Conservation (phyloP, 2,329 filamentous ascomycete genomes). For the Exophiala alcalophila region DNA sequence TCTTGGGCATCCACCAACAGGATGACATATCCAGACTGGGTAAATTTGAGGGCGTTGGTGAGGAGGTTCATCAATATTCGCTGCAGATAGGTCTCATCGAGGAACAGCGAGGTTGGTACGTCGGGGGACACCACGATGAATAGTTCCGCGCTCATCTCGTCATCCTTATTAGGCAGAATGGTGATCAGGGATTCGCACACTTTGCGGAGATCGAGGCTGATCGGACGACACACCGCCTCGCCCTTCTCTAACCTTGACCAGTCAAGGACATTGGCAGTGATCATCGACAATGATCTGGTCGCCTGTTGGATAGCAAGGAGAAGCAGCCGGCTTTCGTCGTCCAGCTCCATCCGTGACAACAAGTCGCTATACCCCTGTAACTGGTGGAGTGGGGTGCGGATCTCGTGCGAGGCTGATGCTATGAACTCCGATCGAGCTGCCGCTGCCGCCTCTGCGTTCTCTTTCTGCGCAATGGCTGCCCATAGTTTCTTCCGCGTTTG, state of each 20-base stretch:
- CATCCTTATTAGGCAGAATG: slow-evolving; percentile 36
- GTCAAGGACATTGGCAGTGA: slow-evolving; percentile 39
- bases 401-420: slow-evolving; percentile 38
- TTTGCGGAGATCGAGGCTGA: slow-evolving; percentile 33
- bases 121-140: slow-evolving; percentile 35
- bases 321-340: slow-evolving; percentile 34
- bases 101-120: slow-evolving; percentile 34
- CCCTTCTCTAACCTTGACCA: slow-evolving; percentile 39
- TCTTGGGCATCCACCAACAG: slow-evolving; percentile 53
- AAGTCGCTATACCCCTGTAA: slow-evolving; percentile 39
- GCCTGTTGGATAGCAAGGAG: slow-evolving; percentile 37
- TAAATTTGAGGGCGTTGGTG: slow-evolving; percentile 38
- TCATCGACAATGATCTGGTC: slow-evolving; percentile 37
- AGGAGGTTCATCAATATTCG: slow-evolving; percentile 47
- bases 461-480: slow-evolving; percentile 36
- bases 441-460: slow-evolving; percentile 36
- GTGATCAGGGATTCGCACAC: slow-evolving; percentile 37
- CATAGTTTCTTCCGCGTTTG: slow-evolving; percentile 35
- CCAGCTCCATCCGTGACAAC: slow-evolving; percentile 34
- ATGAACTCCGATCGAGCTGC: slow-evolving; percentile 37
- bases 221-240: slow-evolving; percentile 35
- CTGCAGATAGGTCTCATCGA: slow-evolving; percentile 38
- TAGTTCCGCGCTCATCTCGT: slow-evolving; percentile 35
- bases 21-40: slow-evolving; percentile 57
- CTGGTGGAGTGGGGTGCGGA: slow-evolving; percentile 38